These are phyloP conservation scores for Neurospora sp. DNA, from an alignment of 495 filamentous ascomycete species.

Conservation along the genomic window DNA sequence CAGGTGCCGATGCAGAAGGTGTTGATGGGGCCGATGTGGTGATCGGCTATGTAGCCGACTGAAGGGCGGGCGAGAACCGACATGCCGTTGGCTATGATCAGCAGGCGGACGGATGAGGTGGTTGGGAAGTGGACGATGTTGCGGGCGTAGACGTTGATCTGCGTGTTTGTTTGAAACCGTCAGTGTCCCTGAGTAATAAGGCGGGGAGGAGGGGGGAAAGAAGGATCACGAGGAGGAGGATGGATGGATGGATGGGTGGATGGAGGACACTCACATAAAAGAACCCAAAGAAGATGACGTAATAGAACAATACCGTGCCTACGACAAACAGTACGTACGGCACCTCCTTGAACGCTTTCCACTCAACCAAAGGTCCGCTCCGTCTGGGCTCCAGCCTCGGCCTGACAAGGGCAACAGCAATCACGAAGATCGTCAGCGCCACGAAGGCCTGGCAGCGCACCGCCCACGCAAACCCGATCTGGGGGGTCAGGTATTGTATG, in stretches of 20 bases:
- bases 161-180: background rate
- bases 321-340: slow-evolving; percentile 30
- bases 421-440: slow-evolving; percentile 21
- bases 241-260: background rate
- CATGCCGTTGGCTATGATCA: slow-evolving; percentile 34
- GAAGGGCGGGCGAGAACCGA: slow-evolving; percentile 28
- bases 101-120: slow-evolving; percentile 28
- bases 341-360: slow-evolving; percentile 31
- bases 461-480: slow-evolving; percentile 36
- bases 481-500: slow-evolving; percentile 32
- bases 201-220: background rate
- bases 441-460: slow-evolving; percentile 32
- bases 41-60: slow-evolving; percentile 30
- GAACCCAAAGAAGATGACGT: slow-evolving; percentile 34
- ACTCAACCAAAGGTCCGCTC: slow-evolving; percentile 30
- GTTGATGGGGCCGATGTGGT: slow-evolving; percentile 31
- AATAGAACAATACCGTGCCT: slow-evolving; percentile 29
- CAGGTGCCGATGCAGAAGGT: slow-evolving; percentile 21
- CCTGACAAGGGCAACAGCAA: slow-evolving; percentile 22
- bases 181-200: background rate
- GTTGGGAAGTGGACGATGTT: slow-evolving; percentile 29
- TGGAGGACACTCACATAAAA: slow-evolving; percentile 31
- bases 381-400: slow-evolving; percentile 23
- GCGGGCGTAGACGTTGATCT: slow-evolving; percentile 33
- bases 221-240: background rate